Conservation (phyloP, 305 asterid genomes). For the Fraxinus greggii region DNA sequence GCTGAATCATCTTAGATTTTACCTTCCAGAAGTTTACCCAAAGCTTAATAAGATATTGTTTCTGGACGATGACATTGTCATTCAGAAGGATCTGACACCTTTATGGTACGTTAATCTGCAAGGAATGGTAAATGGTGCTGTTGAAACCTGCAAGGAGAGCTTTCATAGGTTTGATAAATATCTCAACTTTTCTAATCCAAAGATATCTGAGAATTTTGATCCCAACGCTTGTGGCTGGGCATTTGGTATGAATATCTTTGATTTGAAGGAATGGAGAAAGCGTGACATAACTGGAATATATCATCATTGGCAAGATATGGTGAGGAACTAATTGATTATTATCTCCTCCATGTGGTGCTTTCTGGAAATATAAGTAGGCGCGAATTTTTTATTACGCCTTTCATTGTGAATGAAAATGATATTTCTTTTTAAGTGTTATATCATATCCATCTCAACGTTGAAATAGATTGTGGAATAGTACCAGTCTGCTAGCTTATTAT, state of each 20-base stretch:
- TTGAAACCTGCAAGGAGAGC: slow-evolving; percentile 96
- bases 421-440: not conserved
- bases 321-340: slow-evolving; percentile 33
- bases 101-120: slow-evolving; percentile 78
- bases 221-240: slow-evolving; percentile 98
- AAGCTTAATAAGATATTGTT: slow-evolving; percentile 84
- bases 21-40: slow-evolving; percentile 93
- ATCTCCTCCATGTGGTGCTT: slow-evolving; percentile 18
- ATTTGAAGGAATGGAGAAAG: slow-evolving; percentile 83
- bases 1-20: slow-evolving; percentile 96
- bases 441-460: not conserved
- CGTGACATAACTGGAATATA: slow-evolving; percentile 92
- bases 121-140: slow-evolving; percentile 97
- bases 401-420: not conserved
- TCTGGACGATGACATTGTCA: slow-evolving; percentile 93
- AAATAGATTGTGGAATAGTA: not conserved
- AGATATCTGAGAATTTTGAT: slow-evolving; percentile 76
- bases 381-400: not conserved
- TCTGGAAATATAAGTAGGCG: not conserved
- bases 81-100: slow-evolving; percentile 90
- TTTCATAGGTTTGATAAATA: slow-evolving; percentile 94
- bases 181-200: slow-evolving; percentile 87
- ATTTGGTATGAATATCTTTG: slow-evolving; percentile 91
- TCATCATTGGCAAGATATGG: slow-evolving; percentile 88
- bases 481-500: not conserved